Conservation (phyloP, 257 asterid species). For the Capsicum baccatum region DNA sequence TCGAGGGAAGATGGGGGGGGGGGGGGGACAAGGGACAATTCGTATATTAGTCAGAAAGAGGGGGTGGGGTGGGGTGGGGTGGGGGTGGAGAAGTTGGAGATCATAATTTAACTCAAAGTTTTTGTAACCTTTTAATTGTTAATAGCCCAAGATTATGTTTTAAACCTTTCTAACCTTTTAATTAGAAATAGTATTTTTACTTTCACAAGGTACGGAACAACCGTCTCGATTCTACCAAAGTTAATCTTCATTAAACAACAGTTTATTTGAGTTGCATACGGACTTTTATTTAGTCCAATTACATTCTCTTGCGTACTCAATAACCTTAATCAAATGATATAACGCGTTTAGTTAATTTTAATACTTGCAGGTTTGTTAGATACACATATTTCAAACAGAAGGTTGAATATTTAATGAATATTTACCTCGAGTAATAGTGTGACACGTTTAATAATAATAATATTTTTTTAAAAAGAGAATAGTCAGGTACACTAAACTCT, state of each 20-base stretch:
- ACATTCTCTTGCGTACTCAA: neutral
- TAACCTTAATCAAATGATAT: neutral
- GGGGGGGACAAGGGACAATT: neutral
- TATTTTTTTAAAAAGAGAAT: neutral
- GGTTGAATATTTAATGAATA: neutral
- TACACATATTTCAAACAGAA: neutral
- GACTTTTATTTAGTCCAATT: neutral
- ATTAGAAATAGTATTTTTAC: too few relatives aligned
- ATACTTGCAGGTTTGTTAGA: neutral
- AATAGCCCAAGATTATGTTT: neutral
- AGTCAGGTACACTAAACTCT: neutral
- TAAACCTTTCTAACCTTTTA: too few relatives aligned
- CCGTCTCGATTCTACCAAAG: neutral
- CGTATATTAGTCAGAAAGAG: neutral
- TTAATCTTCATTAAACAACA: neutral
- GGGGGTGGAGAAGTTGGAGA: neutral
- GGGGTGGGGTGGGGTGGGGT: neutral
- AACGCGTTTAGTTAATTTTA: neutral
- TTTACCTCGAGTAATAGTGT: neutral
- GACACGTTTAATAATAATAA: neutral
- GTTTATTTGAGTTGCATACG: neutral
- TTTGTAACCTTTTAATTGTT: neutral
- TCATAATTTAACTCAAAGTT: neutral
- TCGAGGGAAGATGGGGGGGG: slow-evolving; percentile 1
- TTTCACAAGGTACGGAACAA: neutral